These are phyloP conservation scores for Coprinopsis cinerea DNA, from an alignment of 768 basidiomycete genomes.

Conservation along the genomic window DNA sequence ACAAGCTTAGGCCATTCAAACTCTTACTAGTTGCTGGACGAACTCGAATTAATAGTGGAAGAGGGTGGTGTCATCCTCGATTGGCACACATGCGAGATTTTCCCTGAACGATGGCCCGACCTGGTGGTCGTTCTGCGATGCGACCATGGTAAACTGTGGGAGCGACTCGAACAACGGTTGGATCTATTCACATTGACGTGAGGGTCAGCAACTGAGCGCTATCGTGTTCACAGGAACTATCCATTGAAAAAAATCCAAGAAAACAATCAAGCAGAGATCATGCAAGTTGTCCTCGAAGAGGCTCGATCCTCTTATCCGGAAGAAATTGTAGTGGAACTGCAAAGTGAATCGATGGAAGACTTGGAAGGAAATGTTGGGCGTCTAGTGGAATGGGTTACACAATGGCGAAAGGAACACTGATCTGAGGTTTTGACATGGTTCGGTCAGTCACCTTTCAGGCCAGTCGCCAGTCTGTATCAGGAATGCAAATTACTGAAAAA, in stretches of 20 bases:
- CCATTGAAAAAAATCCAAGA: slow-evolving; percentile 92
- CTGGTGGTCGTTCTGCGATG: slow-evolving; percentile 90
- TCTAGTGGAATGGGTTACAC: slow-evolving; percentile 81
- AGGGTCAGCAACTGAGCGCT: slow-evolving; percentile 7
- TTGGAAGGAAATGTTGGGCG: slow-evolving; percentile 83
- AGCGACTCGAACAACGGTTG: slow-evolving; percentile 85
- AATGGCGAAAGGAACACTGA: slow-evolving; percentile 52
- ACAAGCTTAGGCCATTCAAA: slow-evolving; percentile 7
- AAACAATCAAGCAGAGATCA: slow-evolving; percentile 98
- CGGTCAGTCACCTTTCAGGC: too few relatives aligned
- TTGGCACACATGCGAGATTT: slow-evolving; percentile 92
- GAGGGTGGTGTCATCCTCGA: slow-evolving; percentile 82
- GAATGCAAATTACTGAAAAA: too few relatives aligned
- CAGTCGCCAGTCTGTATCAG: too few relatives aligned
- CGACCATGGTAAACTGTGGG: slow-evolving; percentile 83
- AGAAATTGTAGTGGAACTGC: slow-evolving; percentile 84
- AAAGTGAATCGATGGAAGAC: slow-evolving; percentile 71
- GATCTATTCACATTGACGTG: slow-evolving; percentile 15
- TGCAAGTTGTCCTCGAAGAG: slow-evolving; percentile 87
- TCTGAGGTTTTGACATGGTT: slow-evolving; percentile 3
- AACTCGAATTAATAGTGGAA: slow-evolving; percentile 67
- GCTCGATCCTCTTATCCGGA: slow-evolving; percentile 78
- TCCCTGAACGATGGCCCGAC: slow-evolving; percentile 96
- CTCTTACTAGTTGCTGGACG: slow-evolving; percentile 68
- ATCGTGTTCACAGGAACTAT: slow-evolving; percentile 64